Conservation (phyloP, 352 stramenopile genomes). For the Globisporangium perplexum region DNA sequence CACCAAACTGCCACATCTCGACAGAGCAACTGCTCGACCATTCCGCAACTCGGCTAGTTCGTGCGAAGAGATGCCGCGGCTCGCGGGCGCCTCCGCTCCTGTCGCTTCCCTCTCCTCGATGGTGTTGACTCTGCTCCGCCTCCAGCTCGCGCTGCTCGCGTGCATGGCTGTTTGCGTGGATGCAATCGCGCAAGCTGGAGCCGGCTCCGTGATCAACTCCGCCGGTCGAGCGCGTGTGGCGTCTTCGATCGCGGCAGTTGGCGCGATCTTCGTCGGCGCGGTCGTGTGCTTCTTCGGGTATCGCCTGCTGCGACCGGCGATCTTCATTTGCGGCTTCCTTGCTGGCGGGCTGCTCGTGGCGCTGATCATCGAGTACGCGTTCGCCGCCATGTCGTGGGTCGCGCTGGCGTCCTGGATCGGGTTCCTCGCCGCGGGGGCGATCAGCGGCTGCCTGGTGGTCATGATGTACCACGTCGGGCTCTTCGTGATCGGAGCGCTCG, state of each 20-base stretch:
- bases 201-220: constrained; percentile 22
- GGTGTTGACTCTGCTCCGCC: neutral
- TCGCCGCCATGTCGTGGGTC: constrained; percentile 40
- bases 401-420: constrained; percentile 49
- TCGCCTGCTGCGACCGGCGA: constrained; percentile 45
- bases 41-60: neutral
- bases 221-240: constrained; percentile 37
- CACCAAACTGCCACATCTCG: no score
- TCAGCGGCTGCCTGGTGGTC: constrained; percentile 35
- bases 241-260: constrained; percentile 35
- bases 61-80: neutral
- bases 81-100: neutral
- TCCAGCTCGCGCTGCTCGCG: neutral
- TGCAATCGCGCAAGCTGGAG: constrained; percentile 5
- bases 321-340: constrained; percentile 68
- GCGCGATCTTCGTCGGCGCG: constrained; percentile 38
- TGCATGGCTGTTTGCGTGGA: neutral
- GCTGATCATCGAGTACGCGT: constrained; percentile 46
- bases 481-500: constrained; percentile 34
- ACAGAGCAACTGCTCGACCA: no score
- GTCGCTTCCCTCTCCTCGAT: neutral
- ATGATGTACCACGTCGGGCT: constrained; percentile 48
- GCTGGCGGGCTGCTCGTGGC: constrained; percentile 58
- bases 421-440: constrained; percentile 35
- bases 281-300: constrained; percentile 52